Base-by-base conservation (phyloP, 768 basidiomycete genomes). In the Rhodotorula graminis region DNA sequence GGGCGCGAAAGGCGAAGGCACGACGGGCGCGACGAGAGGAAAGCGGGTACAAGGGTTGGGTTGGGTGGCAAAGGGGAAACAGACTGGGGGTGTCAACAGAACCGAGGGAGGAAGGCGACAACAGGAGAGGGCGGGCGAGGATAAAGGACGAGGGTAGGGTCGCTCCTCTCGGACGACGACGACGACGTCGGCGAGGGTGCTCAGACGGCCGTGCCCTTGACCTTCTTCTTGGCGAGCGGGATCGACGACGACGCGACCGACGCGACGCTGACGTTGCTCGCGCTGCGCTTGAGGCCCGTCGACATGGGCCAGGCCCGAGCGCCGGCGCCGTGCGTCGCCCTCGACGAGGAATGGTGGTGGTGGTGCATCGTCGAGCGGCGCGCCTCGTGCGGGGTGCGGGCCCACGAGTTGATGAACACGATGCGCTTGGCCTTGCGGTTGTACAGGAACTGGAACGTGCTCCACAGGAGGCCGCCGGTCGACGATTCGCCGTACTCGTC, bases 381-480 rank as follows among this genome's bases (percentile, higher is more conserved):
- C 16, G 52, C 31, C 21, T 64, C 69, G 69, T 37, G 56, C n/a
- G 70, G 70, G 18, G 60, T 88, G 57, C 89, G 86, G 14, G 93
- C 92, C 92, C 93, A 96, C 31, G 92, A 88, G 3, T 92, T 90
- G 70, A 96, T 86, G 82, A 95, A 97, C 67, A 98, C 82, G 77
- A 97, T 87, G 31, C 94, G 88, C 83, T 94, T 96, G 82, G 88
- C 83, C 83, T 92, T 94, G 78, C 89, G 86, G 84, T 93, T 95
- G 78, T 92, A 84, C 84, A 98, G 95, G 84, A 98, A 97, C 89
- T 92, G 95, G 80, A 95, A 92, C 29, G 71, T 92, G 47, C 91
- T 93, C 94, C 94, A 98, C 14, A 97, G 84, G 69, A 97, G 83
- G 9, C 92, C 89, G 27, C 92, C 91, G 7, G 67, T 77, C 27